These are phyloP conservation scores for Lactuca saligna DNA, from an alignment of 129 eudicot genomes.

Conservation along the genomic window DNA sequence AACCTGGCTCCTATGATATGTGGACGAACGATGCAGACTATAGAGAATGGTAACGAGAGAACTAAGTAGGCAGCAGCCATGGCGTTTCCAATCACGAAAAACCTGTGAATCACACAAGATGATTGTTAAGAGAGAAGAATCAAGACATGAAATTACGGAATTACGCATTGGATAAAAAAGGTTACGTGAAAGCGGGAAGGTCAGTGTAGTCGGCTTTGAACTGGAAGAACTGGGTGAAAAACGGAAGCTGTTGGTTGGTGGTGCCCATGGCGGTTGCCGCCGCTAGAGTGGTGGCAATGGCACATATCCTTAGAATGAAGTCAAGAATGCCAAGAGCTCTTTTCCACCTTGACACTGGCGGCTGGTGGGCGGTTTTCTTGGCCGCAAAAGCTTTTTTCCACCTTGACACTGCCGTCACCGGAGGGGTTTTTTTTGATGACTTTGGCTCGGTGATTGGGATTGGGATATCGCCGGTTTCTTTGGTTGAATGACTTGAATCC, in stretches of 20 bases:
- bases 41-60: constrained; percentile 80
- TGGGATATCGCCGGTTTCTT: constrained; percentile 44
- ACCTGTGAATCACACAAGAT: constrained; percentile 40
- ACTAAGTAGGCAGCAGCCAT: constrained; percentile 76
- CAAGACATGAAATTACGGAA: neutral
- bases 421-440: constrained; percentile 39
- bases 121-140: neutral
- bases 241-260: constrained; percentile 64
- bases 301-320: constrained; percentile 67
- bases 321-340: constrained; percentile 61
- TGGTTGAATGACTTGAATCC: constrained; percentile 44
- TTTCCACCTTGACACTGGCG: constrained; percentile 41
- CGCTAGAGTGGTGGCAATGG: constrained; percentile 59
- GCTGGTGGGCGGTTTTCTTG: constrained; percentile 27
- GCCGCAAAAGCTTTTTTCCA: constrained; percentile 52
- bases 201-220: constrained; percentile 74
- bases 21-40: constrained; percentile 79
- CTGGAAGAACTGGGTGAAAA: constrained; percentile 78
- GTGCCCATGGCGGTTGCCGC: constrained; percentile 83
- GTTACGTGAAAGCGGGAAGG: constrained; percentile 75
- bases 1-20: constrained; percentile 53
- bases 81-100: constrained; percentile 83
- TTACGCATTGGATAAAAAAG: constrained; percentile 4
- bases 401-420: constrained; percentile 26
- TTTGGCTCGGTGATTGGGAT: constrained; percentile 36